Evolutionary conservation across 2,329 filamentous ascomycete genomes (phyloP).

Genomic region (Aspergillus spinulosporus): DNA sequence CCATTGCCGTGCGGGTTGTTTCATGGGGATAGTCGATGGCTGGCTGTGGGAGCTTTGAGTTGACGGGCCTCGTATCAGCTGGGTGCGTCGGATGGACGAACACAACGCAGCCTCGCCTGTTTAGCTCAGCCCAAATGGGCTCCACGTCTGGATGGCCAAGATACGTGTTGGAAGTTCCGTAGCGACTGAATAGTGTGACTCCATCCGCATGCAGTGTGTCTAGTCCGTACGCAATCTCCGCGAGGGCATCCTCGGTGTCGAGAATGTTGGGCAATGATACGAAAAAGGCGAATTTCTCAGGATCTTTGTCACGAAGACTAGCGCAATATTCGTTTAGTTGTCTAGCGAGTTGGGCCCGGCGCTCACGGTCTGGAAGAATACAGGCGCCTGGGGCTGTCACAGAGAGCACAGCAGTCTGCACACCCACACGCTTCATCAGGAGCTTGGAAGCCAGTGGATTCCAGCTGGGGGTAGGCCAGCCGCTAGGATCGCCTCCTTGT

Average conservation of each 20-base stretch:
- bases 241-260: slow-evolving; percentile 13
- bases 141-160: slow-evolving; percentile 44
- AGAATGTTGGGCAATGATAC: slow-evolving; percentile 13
- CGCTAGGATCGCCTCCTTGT: slow-evolving; percentile 25
- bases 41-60: slow-evolving; percentile 38
- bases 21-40: slow-evolving; percentile 51
- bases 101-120: slow-evolving; percentile 36
- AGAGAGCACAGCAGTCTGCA: slow-evolving; percentile 11
- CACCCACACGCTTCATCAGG: slow-evolving; percentile 22
- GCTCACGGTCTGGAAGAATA: slow-evolving; percentile 4
- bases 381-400: slow-evolving; percentile 15
- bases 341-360: slow-evolving; percentile 1
- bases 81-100: slow-evolving; percentile 51
- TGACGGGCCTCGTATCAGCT: slow-evolving; percentile 37
- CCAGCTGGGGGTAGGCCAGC: slow-evolving; percentile 26
- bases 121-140: slow-evolving; percentile 49
- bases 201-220: slow-evolving; percentile 40
- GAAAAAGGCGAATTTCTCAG: slow-evolving; percentile 12
- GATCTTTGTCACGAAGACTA: slow-evolving; percentile 6
- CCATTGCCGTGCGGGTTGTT: slow-evolving; percentile 47
- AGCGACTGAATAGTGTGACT: slow-evolving; percentile 48
- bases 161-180: slow-evolving; percentile 49
- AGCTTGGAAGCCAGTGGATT: slow-evolving; percentile 17
- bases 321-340: slow-evolving; percentile 13
- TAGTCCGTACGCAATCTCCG: slow-evolving; percentile 13